Base-by-base conservation (phyloP, 441 rosid species). In the Pelargonium citronellum region DNA sequence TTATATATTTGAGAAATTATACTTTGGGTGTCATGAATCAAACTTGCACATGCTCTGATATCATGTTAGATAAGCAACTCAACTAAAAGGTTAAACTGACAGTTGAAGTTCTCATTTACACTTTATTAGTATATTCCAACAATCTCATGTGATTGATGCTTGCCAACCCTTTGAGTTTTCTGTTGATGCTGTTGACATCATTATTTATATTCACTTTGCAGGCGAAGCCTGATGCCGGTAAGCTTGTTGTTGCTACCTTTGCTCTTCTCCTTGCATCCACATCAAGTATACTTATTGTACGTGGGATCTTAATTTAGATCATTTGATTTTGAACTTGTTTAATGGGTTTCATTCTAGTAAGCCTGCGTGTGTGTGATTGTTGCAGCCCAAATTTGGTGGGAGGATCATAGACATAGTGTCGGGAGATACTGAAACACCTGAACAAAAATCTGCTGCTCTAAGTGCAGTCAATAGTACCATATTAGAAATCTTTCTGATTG, bases 331-430 rank as follows among this genome's bases (percentile, higher is more conserved):
- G 39, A 34, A 34, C 39, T 34, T 55, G 87, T 73, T 69, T 67
- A 15, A 16, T 53, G 22, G 20, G 16, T 53, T 34, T 16, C 20
- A 53, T 19, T 53, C 60, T 41, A n/a, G 39, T 34, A 34, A 34
- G 39, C 7, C 2, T 5, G 39, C 1, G 7, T 34, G 39, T 34
- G 39, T 34, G 39, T 34, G 39, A 34, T 34, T 34, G 39, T 44
- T 81, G 79, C 92, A 94, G 97, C 98, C 97, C 41, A 94, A 90
- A 77, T 93, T 74, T 83, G 98, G 96, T 69, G 98, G 97, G 22
- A 86, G 44, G 84, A 89, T 93, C 71, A 88, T 93, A 67, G 97
- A 93, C 83, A 94, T 94, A 68, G 97, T 88, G 20, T 91, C 98
- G 7, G 80, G 86, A 83, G 91, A 88, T 68, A 79, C 51, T 71